These are phyloP conservation scores for Capsella rubella DNA, from an alignment of 441 rosid genomes.

Conservation along the genomic window DNA sequence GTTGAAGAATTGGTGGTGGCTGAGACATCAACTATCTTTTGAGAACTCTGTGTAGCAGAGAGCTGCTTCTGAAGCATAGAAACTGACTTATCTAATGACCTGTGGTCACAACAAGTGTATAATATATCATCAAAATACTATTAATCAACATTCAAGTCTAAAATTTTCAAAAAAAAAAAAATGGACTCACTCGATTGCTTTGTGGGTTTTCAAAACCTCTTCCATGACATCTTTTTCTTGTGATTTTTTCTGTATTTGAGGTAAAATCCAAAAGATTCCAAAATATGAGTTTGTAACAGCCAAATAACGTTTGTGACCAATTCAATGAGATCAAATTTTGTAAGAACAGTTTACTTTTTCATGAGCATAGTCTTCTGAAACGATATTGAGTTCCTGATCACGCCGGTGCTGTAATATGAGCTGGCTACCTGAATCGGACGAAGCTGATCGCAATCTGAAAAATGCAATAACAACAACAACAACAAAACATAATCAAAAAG, in stretches of 20 bases:
- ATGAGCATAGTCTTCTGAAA: slow-evolving; percentile 56
- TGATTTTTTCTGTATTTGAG: slow-evolving; percentile 45
- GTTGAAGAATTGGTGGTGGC: slow-evolving; percentile 42
- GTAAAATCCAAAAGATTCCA: slow-evolving; percentile 8
- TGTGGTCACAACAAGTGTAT: slow-evolving; percentile 34
- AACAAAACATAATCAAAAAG: slow-evolving; percentile 3
- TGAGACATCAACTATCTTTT: slow-evolving; percentile 50
- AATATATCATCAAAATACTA: slow-evolving; percentile 15
- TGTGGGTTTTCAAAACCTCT: slow-evolving; percentile 76
- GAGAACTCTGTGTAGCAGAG: slow-evolving; percentile 58
- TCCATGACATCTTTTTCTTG: slow-evolving; percentile 59
- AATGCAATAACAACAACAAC: background rate
- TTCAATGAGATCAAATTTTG: background rate
- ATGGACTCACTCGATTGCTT: slow-evolving; percentile 82
- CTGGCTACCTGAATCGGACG: slow-evolving; percentile 42
- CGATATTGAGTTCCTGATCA: slow-evolving; percentile 61
- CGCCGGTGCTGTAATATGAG: slow-evolving; percentile 55
- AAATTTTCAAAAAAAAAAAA: background rate
- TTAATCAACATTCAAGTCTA: slow-evolving; percentile 3
- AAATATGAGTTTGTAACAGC: background rate
- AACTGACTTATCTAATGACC: slow-evolving; percentile 78
- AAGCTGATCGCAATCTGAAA: slow-evolving; percentile 30
- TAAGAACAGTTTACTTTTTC: slow-evolving; percentile 51
- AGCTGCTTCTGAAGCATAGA: slow-evolving; percentile 80
- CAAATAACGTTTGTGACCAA: background rate